A percentile compares a stretch with the other conserved stretches of the same genome.
These are phyloP conservation scores for Jacaranda copaia DNA, from an alignment of 257 asterid species.

Conservation along the genomic window DNA sequence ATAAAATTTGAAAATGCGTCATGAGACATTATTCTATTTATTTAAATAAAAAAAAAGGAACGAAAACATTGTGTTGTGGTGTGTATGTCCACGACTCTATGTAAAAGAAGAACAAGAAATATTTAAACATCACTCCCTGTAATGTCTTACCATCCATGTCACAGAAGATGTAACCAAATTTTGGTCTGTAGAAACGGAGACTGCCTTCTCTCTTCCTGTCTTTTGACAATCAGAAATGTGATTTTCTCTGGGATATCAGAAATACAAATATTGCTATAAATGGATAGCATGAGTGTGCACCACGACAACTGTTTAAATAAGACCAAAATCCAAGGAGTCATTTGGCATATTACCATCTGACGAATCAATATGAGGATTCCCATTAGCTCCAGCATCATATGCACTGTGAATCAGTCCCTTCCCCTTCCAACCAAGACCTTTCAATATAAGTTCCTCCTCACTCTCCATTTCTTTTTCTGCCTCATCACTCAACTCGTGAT, in stretches of 20 bases:
- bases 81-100: no score
- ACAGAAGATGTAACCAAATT: conserved; percentile 87
- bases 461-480: conserved; percentile 98
- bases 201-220: conserved; percentile 98
- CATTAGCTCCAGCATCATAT: conserved; percentile 62
- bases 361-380: conserved; percentile 47
- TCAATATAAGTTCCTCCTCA: conserved; percentile 79
- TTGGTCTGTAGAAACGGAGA: conserved; percentile 95
- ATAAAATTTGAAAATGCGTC: conserved; percentile 31
- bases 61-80: not conserved
- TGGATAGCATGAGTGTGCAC: conserved; percentile 40
- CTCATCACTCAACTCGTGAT: conserved; percentile 93
- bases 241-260: conserved; percentile 58
- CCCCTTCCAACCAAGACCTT: conserved; percentile 93
- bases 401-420: conserved; percentile 93
- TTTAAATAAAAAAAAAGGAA: not conserved
- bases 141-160: conserved; percentile 94
- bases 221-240: conserved; percentile 78
- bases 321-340: conserved; percentile 29
- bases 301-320: conserved; percentile 15
- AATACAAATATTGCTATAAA: conserved; percentile 50
- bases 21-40: conserved; percentile 25
- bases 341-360: conserved; percentile 68
- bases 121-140: not conserved
- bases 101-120: not conserved